Percentiles rank a stretch among this genome's conserved stretches.
These are phyloP conservation scores for Zygnema cylindricum DNA, from an alignment of 139 green algal genomes.

Conservation along the genomic window DNA sequence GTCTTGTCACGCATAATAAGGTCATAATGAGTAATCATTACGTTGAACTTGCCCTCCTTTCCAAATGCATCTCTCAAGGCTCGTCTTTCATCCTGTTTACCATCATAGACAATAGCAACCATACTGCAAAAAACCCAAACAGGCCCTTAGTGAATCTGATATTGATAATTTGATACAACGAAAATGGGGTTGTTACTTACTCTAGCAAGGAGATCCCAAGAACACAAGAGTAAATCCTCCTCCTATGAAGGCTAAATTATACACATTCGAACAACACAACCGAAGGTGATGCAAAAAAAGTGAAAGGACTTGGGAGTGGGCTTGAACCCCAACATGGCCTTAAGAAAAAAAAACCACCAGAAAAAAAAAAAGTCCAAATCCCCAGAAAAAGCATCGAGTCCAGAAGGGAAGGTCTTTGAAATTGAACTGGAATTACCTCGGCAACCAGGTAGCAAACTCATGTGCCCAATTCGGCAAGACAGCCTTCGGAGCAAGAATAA, in stretches of 20 bases:
- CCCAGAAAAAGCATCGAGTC: too few species aligned
- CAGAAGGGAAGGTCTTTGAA: too few species aligned
- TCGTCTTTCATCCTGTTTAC: slow-evolving; percentile 67
- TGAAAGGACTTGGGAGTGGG: too few species aligned
- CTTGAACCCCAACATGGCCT: too few species aligned
- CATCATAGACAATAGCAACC: slow-evolving; percentile 46
- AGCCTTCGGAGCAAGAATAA: slow-evolving; percentile 78
- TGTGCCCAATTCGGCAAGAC: slow-evolving; percentile 75
- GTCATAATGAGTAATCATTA: slow-evolving; percentile 72
- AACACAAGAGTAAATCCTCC: neutral
- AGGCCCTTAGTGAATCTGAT: too few species aligned
- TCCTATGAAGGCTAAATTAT: too few species aligned
- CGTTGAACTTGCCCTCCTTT: slow-evolving; percentile 68
- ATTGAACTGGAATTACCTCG: slow-evolving; percentile 45
- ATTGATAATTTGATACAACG: too few species aligned
- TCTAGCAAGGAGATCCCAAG: neutral
- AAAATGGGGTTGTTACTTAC: too few species aligned
- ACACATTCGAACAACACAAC: too few species aligned
- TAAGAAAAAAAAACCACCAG: too few species aligned
- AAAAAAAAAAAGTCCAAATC: too few species aligned
- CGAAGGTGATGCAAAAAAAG: too few species aligned
- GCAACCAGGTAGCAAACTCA: slow-evolving; percentile 74
- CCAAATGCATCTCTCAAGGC: slow-evolving; percentile 60
- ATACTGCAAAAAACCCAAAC: slow-evolving; percentile 25
- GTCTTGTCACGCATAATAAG: slow-evolving; percentile 75